A percentile compares a stretch with the other conserved stretches of the same genome.
Evolutionary conservation across 129 eudicot genomes (phyloP).

Genomic region (Centella asiatica): DNA sequence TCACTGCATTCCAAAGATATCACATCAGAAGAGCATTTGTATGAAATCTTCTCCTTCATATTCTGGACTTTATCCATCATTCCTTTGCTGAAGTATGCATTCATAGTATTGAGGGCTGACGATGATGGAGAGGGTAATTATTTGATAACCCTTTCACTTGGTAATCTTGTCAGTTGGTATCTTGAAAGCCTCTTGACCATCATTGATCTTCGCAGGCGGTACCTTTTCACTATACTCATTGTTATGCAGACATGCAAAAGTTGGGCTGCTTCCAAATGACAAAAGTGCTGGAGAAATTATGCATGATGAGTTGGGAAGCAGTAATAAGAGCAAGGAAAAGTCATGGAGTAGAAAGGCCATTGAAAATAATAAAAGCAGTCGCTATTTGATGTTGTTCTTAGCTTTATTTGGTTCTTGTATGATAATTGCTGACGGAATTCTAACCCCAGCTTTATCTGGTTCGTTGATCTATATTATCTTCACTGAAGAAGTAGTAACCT

Average conservation of each 20-base stretch:
- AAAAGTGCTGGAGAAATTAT: conserved; percentile 26
- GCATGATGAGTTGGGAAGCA: conserved; percentile 22
- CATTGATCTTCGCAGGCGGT: conserved; percentile 39
- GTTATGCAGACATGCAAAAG: conserved; percentile 46
- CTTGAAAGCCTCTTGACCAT: conserved; percentile 11
- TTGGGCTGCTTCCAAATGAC: conserved; percentile 43
- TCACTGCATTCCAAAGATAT: conserved; percentile 27
- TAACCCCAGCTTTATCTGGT: conserved; percentile 57
- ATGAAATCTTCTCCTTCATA: conserved; percentile 43
- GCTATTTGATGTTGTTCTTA: conserved; percentile 32
- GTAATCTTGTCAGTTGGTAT: background rate
- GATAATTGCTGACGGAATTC: conserved; percentile 45
- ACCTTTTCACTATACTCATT: conserved; percentile 47
- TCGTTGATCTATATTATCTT: conserved; percentile 4
- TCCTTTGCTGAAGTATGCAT: conserved; percentile 45
- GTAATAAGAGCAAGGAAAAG: conserved; percentile 18
- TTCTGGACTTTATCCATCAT: conserved; percentile 51
- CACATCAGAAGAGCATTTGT: conserved; percentile 23
- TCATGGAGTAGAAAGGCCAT: conserved; percentile 37
- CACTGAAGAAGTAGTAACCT: background rate
- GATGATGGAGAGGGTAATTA: conserved; percentile 52
- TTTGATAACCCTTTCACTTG: background rate
- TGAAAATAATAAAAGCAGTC: conserved; percentile 37
- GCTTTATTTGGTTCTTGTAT: conserved; percentile 53
- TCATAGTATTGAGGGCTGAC: conserved; percentile 39